Evolutionary conservation across 176 grass and related monocot genomes (phyloP).

Genomic region (Aegilops speltoides): DNA sequence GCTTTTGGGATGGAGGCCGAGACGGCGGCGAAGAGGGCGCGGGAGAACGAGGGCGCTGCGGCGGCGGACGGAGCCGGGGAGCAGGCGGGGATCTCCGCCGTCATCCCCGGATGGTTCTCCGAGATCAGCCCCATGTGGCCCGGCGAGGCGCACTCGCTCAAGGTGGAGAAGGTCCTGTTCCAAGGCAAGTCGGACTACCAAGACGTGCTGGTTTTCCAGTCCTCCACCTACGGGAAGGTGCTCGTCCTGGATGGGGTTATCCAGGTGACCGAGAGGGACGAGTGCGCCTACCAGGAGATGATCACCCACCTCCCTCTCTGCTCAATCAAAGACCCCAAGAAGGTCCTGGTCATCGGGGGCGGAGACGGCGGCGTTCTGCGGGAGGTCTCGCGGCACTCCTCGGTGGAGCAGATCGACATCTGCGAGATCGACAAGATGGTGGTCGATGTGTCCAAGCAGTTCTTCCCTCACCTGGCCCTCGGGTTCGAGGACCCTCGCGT

Average conservation of each 20-base stretch:
- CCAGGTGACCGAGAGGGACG: constrained; percentile 86
- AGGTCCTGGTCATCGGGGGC: constrained; percentile 98
- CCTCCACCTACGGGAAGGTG: constrained; percentile 86
- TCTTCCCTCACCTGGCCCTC: constrained; percentile 74
- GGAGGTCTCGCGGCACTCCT: constrained; percentile 84
- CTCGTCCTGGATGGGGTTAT: constrained; percentile 94
- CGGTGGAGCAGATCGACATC: constrained; percentile 92
- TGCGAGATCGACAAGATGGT: constrained; percentile 99
- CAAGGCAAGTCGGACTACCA: constrained; percentile 91
- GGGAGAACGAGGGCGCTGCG: constrained; percentile 34
- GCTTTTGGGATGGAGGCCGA: constrained; percentile 42
- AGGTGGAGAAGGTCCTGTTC: constrained; percentile 89
- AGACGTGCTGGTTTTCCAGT: constrained; percentile 96
- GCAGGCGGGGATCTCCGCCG: constrained; percentile 77
- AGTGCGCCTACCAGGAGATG: constrained; percentile 98
- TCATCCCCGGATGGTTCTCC: constrained; percentile 97
- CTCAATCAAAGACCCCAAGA: constrained; percentile 91
- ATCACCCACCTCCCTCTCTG: constrained; percentile 89
- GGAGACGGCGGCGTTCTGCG: constrained; percentile 94
- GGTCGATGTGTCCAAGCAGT: constrained; percentile 94
- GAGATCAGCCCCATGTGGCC: constrained; percentile 99
- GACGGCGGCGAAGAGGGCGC: constrained; percentile 44
- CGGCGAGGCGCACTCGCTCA: constrained; percentile 95
- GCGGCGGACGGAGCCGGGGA: constrained; percentile 25
- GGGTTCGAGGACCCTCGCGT: constrained; percentile 94